Evolutionary conservation across 345 rosid genomes (phyloP).

Genomic region (Capsella bursapastoris): DNA sequence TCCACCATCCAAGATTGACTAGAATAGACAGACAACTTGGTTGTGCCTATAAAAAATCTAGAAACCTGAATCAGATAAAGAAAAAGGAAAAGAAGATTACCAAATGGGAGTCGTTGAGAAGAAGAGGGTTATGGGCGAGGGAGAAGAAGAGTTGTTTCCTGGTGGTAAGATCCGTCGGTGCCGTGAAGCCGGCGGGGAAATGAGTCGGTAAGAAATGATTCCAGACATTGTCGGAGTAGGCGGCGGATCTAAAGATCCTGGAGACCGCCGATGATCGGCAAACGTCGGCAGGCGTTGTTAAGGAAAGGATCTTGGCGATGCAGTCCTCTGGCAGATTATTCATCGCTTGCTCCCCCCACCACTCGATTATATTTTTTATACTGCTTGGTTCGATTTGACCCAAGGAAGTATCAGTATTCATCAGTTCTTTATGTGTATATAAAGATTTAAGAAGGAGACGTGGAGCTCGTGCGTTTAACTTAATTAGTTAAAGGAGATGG

Average conservation of each 20-base stretch:
- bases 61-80: too few relatives aligned
- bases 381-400: too few relatives aligned
- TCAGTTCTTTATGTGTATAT: too few relatives aligned
- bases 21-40: too few relatives aligned
- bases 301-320: constrained; percentile 58
- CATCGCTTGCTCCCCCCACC: constrained; percentile 9
- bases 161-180: constrained; percentile 39
- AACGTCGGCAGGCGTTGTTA: constrained; percentile 64
- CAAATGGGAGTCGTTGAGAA: constrained; percentile 48
- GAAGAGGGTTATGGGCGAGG: constrained; percentile 55
- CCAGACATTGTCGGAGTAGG: constrained; percentile 68
- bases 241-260: constrained; percentile 57
- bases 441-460: not conserved
- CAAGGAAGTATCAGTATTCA: too few relatives aligned
- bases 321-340: constrained; percentile 59
- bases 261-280: constrained; percentile 61
- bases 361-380: too few relatives aligned
- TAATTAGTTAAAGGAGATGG: not conserved
- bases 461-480: not conserved
- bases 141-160: constrained; percentile 57
- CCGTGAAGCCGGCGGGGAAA: constrained; percentile 43
- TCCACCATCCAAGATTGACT: too few relatives aligned
- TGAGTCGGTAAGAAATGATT: constrained; percentile 60
- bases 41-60: too few relatives aligned
- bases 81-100: constrained; percentile 33